These are phyloP conservation scores for Solanum lignicaule DNA, from an alignment of 257 asterid species.

Conservation along the genomic window DNA sequence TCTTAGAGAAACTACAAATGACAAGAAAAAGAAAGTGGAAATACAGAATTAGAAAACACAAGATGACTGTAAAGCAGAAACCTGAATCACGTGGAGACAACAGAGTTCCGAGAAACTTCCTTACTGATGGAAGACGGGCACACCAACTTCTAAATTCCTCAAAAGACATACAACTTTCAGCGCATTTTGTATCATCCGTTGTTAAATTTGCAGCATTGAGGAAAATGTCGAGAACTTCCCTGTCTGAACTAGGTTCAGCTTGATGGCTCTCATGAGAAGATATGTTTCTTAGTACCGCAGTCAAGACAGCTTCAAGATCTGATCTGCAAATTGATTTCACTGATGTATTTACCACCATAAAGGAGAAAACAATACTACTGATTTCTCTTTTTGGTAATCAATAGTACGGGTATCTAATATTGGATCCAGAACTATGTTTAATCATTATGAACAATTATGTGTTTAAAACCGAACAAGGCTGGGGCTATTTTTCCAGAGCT, in stretches of 20 bases:
- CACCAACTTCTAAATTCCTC: slow-evolving; percentile 81
- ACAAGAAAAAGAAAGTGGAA: neutral
- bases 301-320: slow-evolving; percentile 67
- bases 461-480: neutral
- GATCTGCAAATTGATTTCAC: slow-evolving; percentile 42
- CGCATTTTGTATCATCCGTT: slow-evolving; percentile 12
- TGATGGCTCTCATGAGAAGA: slow-evolving; percentile 34
- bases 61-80: slow-evolving; percentile 10
- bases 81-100: slow-evolving; percentile 68
- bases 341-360: neutral
- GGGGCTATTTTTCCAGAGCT: neutral
- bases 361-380: neutral
- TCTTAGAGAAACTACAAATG: neutral
- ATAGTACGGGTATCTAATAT: neutral
- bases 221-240: slow-evolving; percentile 38
- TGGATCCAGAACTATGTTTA: neutral
- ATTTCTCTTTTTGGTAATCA: neutral
- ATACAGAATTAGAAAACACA: neutral
- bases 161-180: slow-evolving; percentile 38
- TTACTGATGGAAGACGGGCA: slow-evolving; percentile 64
- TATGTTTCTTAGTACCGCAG: slow-evolving; percentile 45
- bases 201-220: slow-evolving; percentile 40
- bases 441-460: neutral
- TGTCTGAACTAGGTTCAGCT: slow-evolving; percentile 23
- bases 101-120: slow-evolving; percentile 68